These are phyloP conservation scores for Solanum bukasovii DNA, from an alignment of 257 asterid genomes.

Conservation along the genomic window DNA sequence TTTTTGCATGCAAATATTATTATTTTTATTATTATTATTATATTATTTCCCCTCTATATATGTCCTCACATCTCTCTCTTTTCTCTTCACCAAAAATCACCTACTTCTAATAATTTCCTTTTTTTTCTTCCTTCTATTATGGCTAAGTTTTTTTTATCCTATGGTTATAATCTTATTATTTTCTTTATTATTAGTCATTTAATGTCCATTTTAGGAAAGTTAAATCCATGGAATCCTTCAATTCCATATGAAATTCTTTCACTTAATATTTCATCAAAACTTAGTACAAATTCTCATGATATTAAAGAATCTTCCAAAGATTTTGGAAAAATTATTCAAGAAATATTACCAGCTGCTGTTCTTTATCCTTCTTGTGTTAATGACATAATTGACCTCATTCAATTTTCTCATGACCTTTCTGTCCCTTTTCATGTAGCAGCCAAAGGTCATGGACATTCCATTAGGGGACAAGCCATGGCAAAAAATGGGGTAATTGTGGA, in stretches of 20 bases:
- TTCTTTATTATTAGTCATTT: conserved; percentile 12
- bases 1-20: not conserved
- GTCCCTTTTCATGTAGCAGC: conserved; percentile 47
- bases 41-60: not conserved
- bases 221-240: conserved; percentile 10
- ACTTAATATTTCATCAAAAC: conserved; percentile 4
- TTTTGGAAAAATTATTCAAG: conserved; percentile 48
- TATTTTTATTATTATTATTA: not conserved
- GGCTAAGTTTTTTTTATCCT: conserved; percentile 13
- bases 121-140: conserved; percentile 14
- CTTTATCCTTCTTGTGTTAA: conserved; percentile 36
- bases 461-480: conserved; percentile 66
- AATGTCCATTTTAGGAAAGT: conserved; percentile 5
- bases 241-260: conserved; percentile 14
- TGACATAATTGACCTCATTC: conserved; percentile 32
- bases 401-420: conserved; percentile 26
- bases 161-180: not conserved
- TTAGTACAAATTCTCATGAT: conserved; percentile 22
- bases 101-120: conserved; percentile 6
- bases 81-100: not conserved
- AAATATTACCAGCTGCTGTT: conserved; percentile 39
- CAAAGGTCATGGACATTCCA: conserved; percentile 70
- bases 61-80: not conserved
- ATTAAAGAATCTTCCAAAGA: conserved; percentile 30
- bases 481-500: conserved; percentile 55